Base-by-base conservation (phyloP, 2,329 filamentous ascomycete species). In the Diaporthe helianthi region DNA sequence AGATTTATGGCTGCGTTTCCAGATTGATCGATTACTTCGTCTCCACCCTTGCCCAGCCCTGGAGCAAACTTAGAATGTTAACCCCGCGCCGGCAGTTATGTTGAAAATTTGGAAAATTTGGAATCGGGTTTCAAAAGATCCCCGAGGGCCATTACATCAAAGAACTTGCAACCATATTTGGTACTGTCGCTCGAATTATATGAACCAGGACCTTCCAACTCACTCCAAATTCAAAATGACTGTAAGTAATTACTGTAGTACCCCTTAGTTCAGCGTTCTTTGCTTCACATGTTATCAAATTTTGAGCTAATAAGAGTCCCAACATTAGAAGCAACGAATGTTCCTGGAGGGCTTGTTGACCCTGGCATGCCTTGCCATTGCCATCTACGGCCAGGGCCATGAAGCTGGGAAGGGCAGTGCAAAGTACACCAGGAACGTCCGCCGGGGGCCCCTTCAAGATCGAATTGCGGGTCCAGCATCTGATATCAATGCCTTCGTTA, bases 31-130 rank as follows among this genome's bases (percentile, higher is more conserved):
- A 33, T 24, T 19, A 7, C n/a, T 22, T 61, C 24, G 41, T 61
- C 10, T 19, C 44, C 29, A 5, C n/a, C 12, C 7, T 63, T 36
- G 19, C 15, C n/a, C n/a, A n/a, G n/a, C n/a, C n/a, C n/a, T n/a
- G n/a, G n/a, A n/a, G n/a, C n/a, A n/a, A n/a, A n/a, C n/a, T n/a
- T n/a, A 36, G 26, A 17, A 36, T 49, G 8, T 49, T 49, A n/a
- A 63, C 58, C 58, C 58, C 58, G 58, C 58, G 58, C 44, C 44
- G 58, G 58, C 7, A 49, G n/a, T 63, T 29, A 17, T 10, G 10
- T n/a, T 46, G 41, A 8, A n/a, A 44, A n/a, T 44, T 22, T 24
- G n/a, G 58, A 17, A 36, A 22, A 10, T 26, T n/a, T 46, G n/a
- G n/a, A n/a, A n/a, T n/a, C n/a, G n/a, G n/a, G 4, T 10, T 26